Percentiles rank a stretch among this genome's conserved stretches.
Conservation (phyloP, 805 yeast species). For the Starmerella sirachaensis region DNA sequence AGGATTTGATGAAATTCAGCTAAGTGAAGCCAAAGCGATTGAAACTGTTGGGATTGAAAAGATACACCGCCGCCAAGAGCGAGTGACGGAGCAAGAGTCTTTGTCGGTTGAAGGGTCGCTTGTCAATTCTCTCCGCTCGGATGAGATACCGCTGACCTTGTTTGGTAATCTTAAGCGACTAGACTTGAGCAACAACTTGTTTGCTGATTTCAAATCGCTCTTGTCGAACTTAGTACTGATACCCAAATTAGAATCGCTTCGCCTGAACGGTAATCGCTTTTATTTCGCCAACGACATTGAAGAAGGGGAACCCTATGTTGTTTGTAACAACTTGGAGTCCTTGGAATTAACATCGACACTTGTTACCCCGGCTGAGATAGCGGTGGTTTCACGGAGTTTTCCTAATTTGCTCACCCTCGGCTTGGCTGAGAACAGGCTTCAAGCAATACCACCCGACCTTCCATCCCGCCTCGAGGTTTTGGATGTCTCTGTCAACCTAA, state of each 20-base stretch:
- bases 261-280: constrained; percentile 36
- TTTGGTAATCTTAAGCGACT: constrained; percentile 27
- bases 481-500: constrained; percentile 32
- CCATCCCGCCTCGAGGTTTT: constrained; percentile 21
- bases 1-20: constrained; percentile 27
- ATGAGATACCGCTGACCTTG: not conserved
- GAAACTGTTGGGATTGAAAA: constrained; percentile 58
- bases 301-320: not conserved
- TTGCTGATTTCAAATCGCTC: constrained; percentile 33
- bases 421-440: constrained; percentile 31
- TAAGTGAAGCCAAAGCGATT: constrained; percentile 45
- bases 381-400: constrained; percentile 3
- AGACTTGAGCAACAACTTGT: constrained; percentile 51
- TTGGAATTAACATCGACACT: constrained; percentile 32
- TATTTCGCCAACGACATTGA: constrained; percentile 1
- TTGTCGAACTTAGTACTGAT: constrained; percentile 29
- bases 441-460: constrained; percentile 24
- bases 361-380: not conserved
- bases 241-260: constrained; percentile 31
- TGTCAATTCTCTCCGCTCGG: constrained; percentile 4
- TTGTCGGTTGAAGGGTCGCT: constrained; percentile 42
- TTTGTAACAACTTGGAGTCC: not conserved
- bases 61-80: constrained; percentile 37
- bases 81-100: constrained; percentile 35
- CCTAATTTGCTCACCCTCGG: constrained; percentile 13